A percentile compares a stretch with the other conserved stretches of the same genome.
These are phyloP conservation scores for Chamaecyparis obtusa DNA, from an alignment of 75 land plant species.

Conservation along the genomic window DNA sequence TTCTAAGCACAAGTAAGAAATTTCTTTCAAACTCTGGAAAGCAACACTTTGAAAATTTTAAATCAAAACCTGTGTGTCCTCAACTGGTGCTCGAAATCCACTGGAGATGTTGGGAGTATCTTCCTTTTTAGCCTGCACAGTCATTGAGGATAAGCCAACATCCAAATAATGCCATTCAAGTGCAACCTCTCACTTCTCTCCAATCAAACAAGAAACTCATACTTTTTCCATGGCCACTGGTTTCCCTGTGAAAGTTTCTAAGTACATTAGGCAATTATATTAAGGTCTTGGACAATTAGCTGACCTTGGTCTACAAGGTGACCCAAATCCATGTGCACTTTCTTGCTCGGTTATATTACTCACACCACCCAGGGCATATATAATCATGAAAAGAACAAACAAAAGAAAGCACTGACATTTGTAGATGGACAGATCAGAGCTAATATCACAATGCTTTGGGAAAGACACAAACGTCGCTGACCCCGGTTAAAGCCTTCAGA, in stretches of 20 bases:
- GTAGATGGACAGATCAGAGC: not conserved
- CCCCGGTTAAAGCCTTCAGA: not conserved
- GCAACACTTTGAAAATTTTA: not conserved
- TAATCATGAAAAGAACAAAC: not conserved
- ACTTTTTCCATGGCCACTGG: not conserved
- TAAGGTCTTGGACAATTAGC: not conserved
- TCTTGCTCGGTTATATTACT: not conserved
- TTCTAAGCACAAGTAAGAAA: not conserved
- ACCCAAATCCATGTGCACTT: not conserved
- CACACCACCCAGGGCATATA: not conserved
- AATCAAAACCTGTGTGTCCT: conserved; percentile 56
- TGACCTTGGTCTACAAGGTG: not conserved
- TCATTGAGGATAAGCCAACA: not conserved
- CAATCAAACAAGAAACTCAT: not conserved
- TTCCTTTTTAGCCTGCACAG: not conserved
- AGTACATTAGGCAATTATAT: not conserved
- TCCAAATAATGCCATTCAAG: not conserved
- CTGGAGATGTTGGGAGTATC: not conserved
- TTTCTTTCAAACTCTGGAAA: not conserved
- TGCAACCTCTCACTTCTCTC: not conserved
- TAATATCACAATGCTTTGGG: not conserved
- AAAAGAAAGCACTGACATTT: not conserved
- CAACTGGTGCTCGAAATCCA: conserved; percentile 44
- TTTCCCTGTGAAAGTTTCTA: not conserved
- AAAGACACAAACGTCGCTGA: not conserved